A percentile compares a stretch with the other conserved stretches of the same genome.
Evolutionary conservation across 202 grass and related monocot species (phyloP).

Genomic region (Setaria viridis): DNA sequence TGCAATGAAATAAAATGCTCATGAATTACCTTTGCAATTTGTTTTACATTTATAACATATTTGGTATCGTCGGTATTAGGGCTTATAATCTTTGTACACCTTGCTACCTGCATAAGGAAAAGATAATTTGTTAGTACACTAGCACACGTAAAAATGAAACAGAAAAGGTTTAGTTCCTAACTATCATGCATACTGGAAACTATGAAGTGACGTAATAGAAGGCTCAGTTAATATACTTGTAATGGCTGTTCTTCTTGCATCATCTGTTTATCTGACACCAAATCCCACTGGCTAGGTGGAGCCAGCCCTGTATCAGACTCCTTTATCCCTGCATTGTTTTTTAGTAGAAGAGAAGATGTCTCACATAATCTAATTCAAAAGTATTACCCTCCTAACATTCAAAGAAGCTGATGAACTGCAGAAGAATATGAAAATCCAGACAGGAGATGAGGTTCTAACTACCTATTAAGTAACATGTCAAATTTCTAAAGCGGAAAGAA

Average conservation of each 20-base stretch:
- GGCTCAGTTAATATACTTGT: slow-evolving; percentile 30
- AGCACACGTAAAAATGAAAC: neutral
- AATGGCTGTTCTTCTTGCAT: slow-evolving; percentile 87
- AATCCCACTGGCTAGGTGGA: slow-evolving; percentile 93
- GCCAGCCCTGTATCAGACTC: slow-evolving; percentile 96
- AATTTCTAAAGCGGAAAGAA: neutral
- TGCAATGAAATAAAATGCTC: slow-evolving; percentile 27
- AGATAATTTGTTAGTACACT: neutral
- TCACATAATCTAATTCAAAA: slow-evolving; percentile 21
- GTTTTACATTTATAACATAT: slow-evolving; percentile 92
- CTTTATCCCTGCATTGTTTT: slow-evolving; percentile 62
- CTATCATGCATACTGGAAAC: neutral
- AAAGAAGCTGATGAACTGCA: slow-evolving; percentile 7
- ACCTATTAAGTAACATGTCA: neutral
- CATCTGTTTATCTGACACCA: slow-evolving; percentile 99
- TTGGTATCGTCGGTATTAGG: slow-evolving; percentile 90
- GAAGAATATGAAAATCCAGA: neutral
- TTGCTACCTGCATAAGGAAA: slow-evolving; percentile 66
- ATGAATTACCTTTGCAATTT: slow-evolving; percentile 86
- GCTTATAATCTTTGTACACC: slow-evolving; percentile 93
- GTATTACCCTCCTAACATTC: too few species aligned
- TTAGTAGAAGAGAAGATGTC: neutral
- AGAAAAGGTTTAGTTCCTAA: neutral
- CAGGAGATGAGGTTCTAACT: neutral
- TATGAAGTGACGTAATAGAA: neutral